Percentiles rank a stretch among this genome's conserved stretches.
Conservation (phyloP, 208 protist species). For the Phytomonas francai region DNA sequence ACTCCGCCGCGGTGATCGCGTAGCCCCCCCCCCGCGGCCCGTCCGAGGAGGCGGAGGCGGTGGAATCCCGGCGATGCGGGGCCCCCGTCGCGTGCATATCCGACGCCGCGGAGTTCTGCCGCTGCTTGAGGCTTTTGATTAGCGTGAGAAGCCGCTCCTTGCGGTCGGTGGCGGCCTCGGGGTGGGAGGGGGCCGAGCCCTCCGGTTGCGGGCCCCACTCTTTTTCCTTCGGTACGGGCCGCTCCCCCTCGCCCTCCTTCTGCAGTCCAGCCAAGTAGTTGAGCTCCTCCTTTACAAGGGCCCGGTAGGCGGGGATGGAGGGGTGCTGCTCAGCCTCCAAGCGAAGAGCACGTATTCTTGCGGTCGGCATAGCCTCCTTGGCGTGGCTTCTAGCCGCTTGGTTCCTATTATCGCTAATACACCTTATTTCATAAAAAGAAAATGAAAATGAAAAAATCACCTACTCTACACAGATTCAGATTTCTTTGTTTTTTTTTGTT, state of each 20-base stretch:
- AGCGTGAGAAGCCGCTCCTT: slow-evolving; percentile 11
- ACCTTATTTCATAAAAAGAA: background rate
- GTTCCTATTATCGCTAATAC: background rate
- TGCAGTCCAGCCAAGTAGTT: slow-evolving; percentile 16
- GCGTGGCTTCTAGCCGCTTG: background rate
- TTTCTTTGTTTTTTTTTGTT: background rate
- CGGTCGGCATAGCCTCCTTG: slow-evolving; percentile 22
- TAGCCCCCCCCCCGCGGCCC: no score
- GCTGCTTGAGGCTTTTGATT: slow-evolving; percentile 1
- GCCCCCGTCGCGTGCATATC: no score
- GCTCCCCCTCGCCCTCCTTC: no score
- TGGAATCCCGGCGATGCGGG: no score
- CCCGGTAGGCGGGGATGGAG: slow-evolving; percentile 14
- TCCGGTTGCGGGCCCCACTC: no score
- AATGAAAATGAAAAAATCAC: slow-evolving; percentile 4
- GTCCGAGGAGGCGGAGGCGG: no score
- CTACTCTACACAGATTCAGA: slow-evolving; percentile 1
- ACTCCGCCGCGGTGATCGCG: slow-evolving; percentile 10
- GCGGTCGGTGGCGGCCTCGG: slow-evolving; percentile 2
- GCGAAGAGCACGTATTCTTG: slow-evolving; percentile 17
- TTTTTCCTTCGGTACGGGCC: no score
- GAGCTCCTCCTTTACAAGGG: slow-evolving; percentile 26
- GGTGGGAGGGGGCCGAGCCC: slow-evolving; percentile 13
- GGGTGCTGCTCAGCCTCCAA: slow-evolving; percentile 14
- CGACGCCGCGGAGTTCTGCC: no score